phyloP scores from a whole-genome alignment of 2,329 filamentous ascomycete genomes.

The Aspergillus sergii region DNA sequence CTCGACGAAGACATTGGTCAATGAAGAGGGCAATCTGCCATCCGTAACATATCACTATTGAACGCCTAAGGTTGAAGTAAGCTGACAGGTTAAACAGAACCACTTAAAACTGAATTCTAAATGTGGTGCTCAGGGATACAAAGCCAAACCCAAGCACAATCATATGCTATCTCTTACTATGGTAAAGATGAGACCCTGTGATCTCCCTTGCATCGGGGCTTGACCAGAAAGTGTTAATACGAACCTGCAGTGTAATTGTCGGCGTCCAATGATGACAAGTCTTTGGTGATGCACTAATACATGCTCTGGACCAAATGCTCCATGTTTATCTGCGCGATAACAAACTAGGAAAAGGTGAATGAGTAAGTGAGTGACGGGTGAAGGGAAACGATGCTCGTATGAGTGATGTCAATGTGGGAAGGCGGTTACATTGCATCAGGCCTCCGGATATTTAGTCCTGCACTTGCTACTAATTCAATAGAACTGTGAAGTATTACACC shows the following conservation, averaged over 20 bases:
- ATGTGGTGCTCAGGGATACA: neutral
- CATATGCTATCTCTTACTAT: neutral
- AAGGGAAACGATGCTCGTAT: neutral
- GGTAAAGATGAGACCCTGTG: neutral
- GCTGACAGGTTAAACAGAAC: neutral
- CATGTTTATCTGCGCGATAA: no score
- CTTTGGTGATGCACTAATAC: neutral
- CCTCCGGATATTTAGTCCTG: neutral
- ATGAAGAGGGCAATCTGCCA: neutral
- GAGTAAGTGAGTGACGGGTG: neutral
- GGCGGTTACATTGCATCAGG: neutral
- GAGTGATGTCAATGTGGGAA: neutral
- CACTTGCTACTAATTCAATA: neutral
- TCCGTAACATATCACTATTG: neutral
- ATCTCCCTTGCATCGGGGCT: neutral
- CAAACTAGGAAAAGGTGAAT: neutral
- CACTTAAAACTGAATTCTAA: neutral
- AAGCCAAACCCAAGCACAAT: neutral
- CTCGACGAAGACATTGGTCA: neutral
- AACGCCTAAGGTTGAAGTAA: neutral
- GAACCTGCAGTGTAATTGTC: neutral
- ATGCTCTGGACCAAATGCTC: neutral
- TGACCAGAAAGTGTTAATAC: neutral
- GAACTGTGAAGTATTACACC: neutral
- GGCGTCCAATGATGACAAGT: neutral